phyloP scores from a whole-genome alignment of 106 monocot species.

The Acorus calamus region DNA sequence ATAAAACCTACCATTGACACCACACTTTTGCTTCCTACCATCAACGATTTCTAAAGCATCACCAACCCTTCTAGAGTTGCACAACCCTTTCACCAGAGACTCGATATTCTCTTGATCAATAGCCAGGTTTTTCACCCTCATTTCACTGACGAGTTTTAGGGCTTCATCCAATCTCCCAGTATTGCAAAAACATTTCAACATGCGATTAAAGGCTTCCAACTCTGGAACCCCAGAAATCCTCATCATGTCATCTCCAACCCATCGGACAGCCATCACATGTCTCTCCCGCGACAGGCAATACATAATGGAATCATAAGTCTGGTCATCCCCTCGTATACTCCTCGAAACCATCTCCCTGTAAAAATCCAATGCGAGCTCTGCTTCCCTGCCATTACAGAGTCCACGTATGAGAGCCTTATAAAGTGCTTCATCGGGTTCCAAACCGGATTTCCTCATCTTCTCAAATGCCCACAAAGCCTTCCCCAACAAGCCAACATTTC shows the following conservation, averaged over 20 bases:
- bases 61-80: conserved; percentile 32
- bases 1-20: conserved; percentile 21
- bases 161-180: conserved; percentile 50
- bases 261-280: conserved; percentile 18
- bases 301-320: conserved; percentile 36
- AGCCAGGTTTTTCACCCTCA: conserved; percentile 17
- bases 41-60: conserved; percentile 46
- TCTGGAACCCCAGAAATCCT: conserved; percentile 24
- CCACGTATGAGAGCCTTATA: conserved; percentile 38
- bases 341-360: conserved; percentile 65
- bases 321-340: conserved; percentile 15
- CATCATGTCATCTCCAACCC: conserved; percentile 55
- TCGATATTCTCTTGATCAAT: conserved; percentile 17
- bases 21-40: conserved; percentile 19
- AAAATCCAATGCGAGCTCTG: conserved; percentile 67
- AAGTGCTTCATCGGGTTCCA: conserved; percentile 26
- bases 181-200: conserved; percentile 61
- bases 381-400: conserved; percentile 31
- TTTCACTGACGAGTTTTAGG: conserved; percentile 33
- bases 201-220: conserved; percentile 21
- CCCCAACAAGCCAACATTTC: conserved; percentile 42
- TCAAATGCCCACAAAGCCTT: conserved; percentile 46
- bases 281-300: conserved; percentile 30
- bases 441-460: conserved; percentile 48
- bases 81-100: conserved; percentile 46